Conservation (phyloP, 345 rosid genomes). For the Eucalyptus guilfoylei region DNA sequence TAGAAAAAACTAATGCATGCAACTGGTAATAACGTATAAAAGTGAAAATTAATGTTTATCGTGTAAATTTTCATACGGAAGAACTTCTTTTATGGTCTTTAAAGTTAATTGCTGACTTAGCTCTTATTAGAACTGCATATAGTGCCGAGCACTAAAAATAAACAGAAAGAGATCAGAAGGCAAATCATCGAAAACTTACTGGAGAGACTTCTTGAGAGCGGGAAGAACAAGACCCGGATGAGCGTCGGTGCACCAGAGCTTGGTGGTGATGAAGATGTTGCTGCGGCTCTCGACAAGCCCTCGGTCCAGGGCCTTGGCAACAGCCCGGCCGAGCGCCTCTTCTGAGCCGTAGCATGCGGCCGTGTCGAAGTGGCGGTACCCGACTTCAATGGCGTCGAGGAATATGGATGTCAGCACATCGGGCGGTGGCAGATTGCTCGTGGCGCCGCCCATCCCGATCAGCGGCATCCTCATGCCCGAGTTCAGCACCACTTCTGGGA, state of each 20-base stretch:
- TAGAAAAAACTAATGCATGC: neutral
- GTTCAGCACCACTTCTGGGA: constrained; percentile 3
- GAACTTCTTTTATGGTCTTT: neutral
- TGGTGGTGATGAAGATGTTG: constrained; percentile 53
- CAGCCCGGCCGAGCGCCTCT: constrained; percentile 39
- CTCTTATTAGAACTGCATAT: neutral
- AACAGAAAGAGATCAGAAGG: neutral
- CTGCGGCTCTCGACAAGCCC: constrained; percentile 27
- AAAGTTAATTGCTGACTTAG: neutral
- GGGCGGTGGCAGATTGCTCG: neutral
- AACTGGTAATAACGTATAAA: neutral
- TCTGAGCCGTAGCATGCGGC: constrained; percentile 42
- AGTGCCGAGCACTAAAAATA: neutral
- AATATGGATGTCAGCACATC: constrained; percentile 2
- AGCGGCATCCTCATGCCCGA: constrained; percentile 29
- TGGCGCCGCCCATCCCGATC: constrained; percentile 18
- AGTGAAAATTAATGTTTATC: neutral
- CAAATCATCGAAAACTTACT: neutral
- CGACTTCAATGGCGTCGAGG: constrained; percentile 28
- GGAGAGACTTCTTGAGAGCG: constrained; percentile 18
- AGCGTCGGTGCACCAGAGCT: constrained; percentile 39
- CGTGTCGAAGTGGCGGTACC: constrained; percentile 71
- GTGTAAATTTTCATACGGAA: neutral
- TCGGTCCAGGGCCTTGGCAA: constrained; percentile 26
- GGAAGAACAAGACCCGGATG: constrained; percentile 39